Conservation (phyloP, 139 green algal species). For the Chlorella sp. region DNA sequence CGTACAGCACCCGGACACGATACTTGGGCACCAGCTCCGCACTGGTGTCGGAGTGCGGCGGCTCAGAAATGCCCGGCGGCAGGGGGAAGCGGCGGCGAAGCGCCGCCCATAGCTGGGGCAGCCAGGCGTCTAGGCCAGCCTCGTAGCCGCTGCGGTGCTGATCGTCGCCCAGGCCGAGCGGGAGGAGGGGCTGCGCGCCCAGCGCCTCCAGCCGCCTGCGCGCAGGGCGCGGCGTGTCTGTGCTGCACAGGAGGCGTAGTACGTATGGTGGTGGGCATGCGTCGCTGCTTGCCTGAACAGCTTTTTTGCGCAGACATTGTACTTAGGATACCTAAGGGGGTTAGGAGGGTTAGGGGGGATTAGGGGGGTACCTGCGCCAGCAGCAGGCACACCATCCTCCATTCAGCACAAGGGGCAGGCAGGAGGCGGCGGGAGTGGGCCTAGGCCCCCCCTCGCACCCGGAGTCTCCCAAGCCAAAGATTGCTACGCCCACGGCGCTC, state of each 20-base stretch:
- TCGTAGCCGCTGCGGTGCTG: slow-evolving; percentile 85
- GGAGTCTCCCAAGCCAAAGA: slow-evolving; percentile 97
- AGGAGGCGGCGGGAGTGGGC: too few relatives aligned
- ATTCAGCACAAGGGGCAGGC: too few relatives aligned
- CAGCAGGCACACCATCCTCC: too few relatives aligned
- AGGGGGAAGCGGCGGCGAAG: slow-evolving; percentile 50
- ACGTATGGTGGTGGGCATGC: too few relatives aligned
- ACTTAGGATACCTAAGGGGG: slow-evolving; percentile 92
- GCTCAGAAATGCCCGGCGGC: slow-evolving; percentile 51
- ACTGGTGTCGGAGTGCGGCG: slow-evolving; percentile 40
- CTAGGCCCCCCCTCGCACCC: slow-evolving; percentile 35
- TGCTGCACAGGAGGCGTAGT: too few relatives aligned
- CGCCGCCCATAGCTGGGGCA: slow-evolving; percentile 72
- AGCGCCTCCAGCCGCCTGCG: slow-evolving; percentile 82
- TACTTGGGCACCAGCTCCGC: slow-evolving; percentile 61
- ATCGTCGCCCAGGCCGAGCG: slow-evolving; percentile 90
- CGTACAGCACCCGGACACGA: slow-evolving; percentile 35
- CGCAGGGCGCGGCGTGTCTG: too few relatives aligned
- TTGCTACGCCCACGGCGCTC: slow-evolving; percentile 51
- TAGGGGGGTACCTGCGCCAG: too few relatives aligned
- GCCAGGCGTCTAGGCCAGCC: slow-evolving; percentile 87
- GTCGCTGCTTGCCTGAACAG: too few relatives aligned
- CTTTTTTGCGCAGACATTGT: slow-evolving; percentile 93
- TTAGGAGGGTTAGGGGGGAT: too few relatives aligned
- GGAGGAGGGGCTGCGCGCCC: slow-evolving; percentile 62